A percentile compares a stretch with the other conserved stretches of the same genome.
Evolutionary conservation across 768 basidiomycete species (phyloP).

Genomic region (Termitomyces sp.): DNA sequence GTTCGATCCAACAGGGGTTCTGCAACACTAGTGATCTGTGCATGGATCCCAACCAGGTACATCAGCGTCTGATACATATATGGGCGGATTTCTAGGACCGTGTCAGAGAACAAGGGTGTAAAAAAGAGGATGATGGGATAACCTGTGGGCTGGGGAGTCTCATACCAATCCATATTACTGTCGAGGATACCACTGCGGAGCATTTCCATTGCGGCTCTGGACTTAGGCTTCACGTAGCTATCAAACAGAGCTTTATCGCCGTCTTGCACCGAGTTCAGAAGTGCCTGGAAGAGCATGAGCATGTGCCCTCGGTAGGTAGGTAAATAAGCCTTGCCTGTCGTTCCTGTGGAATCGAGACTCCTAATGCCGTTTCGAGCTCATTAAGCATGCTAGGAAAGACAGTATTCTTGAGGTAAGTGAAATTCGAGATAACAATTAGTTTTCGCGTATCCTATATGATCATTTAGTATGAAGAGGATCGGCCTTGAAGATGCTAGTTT

Average conservation of each 20-base stretch:
- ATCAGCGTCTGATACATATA: slow-evolving; percentile 91
- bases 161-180: slow-evolving; percentile 86
- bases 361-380: slow-evolving; percentile 75
- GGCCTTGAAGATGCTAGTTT: slow-evolving; percentile 16
- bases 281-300: slow-evolving; percentile 36
- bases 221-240: slow-evolving; percentile 79
- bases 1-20: slow-evolving; percentile 79
- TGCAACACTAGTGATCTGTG: slow-evolving; percentile 79
- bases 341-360: slow-evolving; percentile 66
- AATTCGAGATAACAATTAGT: slow-evolving; percentile 85
- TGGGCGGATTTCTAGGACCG: slow-evolving; percentile 69
- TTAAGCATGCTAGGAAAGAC: slow-evolving; percentile 76
- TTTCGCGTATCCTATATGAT: slow-evolving; percentile 72
- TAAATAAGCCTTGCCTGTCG: slow-evolving; percentile 43
- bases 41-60: slow-evolving; percentile 86
- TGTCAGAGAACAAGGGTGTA: not conserved
- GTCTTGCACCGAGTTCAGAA: slow-evolving; percentile 73
- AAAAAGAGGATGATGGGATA: slow-evolving; percentile 22
- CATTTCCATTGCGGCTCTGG: slow-evolving; percentile 57
- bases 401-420: slow-evolving; percentile 63
- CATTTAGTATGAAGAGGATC: not conserved
- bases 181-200: slow-evolving; percentile 79
- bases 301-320: not conserved
- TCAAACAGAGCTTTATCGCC: slow-evolving; percentile 89
- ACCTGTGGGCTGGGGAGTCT: slow-evolving; percentile 88